phyloP scores from a whole-genome alignment of 129 eudicot species.

The Arctium lappa region DNA sequence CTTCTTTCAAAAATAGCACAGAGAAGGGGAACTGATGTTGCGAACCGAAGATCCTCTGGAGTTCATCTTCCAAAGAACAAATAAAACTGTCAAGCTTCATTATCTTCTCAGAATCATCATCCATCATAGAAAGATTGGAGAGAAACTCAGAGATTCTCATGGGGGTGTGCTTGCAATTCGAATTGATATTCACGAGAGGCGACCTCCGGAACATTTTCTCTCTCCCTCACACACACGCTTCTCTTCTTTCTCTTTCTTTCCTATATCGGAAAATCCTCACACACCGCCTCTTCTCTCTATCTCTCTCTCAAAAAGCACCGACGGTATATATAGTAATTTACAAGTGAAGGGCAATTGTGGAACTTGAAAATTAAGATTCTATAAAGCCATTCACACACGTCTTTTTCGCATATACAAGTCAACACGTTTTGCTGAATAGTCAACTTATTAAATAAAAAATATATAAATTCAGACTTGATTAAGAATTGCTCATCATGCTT shows the following conservation, averaged over 20 bases:
- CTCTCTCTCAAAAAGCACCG: background rate
- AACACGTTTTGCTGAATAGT: constrained; percentile 26
- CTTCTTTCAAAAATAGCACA: constrained; percentile 37
- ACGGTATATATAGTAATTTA: background rate
- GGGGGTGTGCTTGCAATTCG: constrained; percentile 17
- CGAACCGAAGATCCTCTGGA: constrained; percentile 37
- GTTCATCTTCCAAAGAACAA: constrained; percentile 31
- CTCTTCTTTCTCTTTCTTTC: background rate
- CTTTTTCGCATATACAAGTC: constrained; percentile 23
- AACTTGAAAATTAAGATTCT: background rate
- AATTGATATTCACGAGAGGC: constrained; percentile 15
- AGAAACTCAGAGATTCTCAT: constrained; percentile 27
- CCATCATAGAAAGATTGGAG: constrained; percentile 17
- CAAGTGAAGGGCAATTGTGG: constrained; percentile 5
- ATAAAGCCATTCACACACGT: background rate
- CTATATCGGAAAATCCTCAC: background rate
- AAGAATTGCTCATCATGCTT: background rate
- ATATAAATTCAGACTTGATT: background rate
- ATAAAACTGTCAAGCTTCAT: constrained; percentile 25
- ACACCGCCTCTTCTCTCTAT: background rate
- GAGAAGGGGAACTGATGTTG: constrained; percentile 47
- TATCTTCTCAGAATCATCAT: constrained; percentile 20
- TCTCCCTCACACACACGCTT: constrained; percentile 27
- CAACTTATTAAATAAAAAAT: background rate
- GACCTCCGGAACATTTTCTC: constrained; percentile 10